A percentile compares a stretch with the other conserved stretches of the same genome.
Evolutionary conservation across 2,329 filamentous ascomycete species (phyloP).

Genomic region (Colletotrichum cuscutae): DNA sequence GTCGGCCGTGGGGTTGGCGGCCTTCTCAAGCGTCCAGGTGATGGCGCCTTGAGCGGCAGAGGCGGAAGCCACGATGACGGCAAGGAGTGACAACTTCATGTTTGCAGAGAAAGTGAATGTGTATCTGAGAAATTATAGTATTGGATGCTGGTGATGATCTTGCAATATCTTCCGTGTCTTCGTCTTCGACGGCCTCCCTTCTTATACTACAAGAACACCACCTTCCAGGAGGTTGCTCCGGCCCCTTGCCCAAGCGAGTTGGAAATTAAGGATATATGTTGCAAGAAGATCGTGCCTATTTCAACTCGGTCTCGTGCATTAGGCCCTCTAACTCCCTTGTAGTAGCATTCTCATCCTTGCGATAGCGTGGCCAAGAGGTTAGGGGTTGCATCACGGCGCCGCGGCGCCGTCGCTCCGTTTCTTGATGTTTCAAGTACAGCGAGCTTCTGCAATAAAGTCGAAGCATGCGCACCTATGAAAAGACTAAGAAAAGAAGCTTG

Average conservation of each 20-base stretch:
- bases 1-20: conserved; percentile 52
- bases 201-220: neutral
- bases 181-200: neutral
- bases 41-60: conserved; percentile 49
- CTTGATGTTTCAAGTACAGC: conserved; percentile 12
- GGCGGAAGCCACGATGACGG: conserved; percentile 43
- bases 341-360: neutral
- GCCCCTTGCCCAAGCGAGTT: neutral
- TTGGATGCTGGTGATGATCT: neutral
- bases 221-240: neutral
- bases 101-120: neutral
- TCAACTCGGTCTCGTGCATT: neutral
- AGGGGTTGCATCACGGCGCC: conserved; percentile 2
- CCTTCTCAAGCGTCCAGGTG: conserved; percentile 50
- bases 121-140: neutral
- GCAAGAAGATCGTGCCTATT: neutral
- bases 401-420: neutral
- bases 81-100: conserved; percentile 41
- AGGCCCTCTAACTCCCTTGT: neutral
- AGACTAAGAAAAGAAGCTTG: conserved; percentile 7
- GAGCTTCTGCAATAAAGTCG: neutral
- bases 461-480: neutral
- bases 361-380: neutral
- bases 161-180: neutral
- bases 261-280: neutral